Base-by-base conservation (phyloP, 1,284 basidiomycete genomes). In the Trametes pubescens region DNA sequence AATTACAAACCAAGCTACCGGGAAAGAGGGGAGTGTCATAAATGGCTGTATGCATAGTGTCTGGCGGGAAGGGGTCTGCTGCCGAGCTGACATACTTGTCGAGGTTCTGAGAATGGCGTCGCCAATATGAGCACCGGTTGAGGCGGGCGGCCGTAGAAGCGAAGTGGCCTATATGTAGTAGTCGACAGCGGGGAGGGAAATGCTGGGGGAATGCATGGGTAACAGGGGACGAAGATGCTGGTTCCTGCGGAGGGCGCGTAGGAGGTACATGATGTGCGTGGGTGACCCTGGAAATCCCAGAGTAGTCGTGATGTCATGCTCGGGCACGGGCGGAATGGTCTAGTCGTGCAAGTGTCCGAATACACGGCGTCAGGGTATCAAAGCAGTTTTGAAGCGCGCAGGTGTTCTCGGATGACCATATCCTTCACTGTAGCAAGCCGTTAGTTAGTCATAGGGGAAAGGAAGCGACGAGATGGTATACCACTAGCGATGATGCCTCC, bases 401-500 rank as follows among this genome's bases (percentile, higher is more conserved):
- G 77, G 69, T 90, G 85, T 71, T 89, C 86, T 38, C 88, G 84
- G 44, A 90, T 83, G 54, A 90, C 87, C 84, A 89, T 89, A 72
- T 90, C 88, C 48, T 87, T 82, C 54, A 90, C 88, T 88, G 69
- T 14, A 66, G 21, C 38, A 61, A 53, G 52, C 35, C 8, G 35
- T 21, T 16, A 10, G 22, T 47, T 2, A 46, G 54, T 40, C 18
- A 47, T 9, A 24, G 47, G 16, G 24, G 22, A 37, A 6, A 61
- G 46, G 18, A 38, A 46, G 32, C 13, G 38, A 52, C 22, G 35
- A 26, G 49, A 52, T 43, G 32, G 60, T 59, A 76, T 86, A 91
- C 89, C 90, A 68, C 89, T 91, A 8, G 88, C 89, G 49, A 93
- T 88, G 59, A 93, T 92, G 32, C 90, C 90, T 11, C 86, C 84